Evolutionary conservation across 2,329 filamentous ascomycete genomes (phyloP).

Genomic region (Lasiodiplodia theobromae): DNA sequence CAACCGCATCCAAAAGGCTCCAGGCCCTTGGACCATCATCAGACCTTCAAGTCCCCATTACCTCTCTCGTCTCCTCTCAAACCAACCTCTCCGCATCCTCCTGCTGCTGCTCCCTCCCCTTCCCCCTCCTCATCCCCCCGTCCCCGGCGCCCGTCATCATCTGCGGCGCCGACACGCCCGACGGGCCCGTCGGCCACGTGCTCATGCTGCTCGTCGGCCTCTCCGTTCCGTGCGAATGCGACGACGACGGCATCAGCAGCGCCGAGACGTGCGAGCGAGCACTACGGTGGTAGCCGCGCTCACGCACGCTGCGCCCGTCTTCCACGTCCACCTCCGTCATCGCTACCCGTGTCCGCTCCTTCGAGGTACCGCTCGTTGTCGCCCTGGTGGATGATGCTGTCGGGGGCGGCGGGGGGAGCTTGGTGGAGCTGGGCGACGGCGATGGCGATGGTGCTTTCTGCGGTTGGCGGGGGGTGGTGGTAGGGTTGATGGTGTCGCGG

Average conservation of each 20-base stretch:
- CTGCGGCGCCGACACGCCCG: slow-evolving; percentile 10
- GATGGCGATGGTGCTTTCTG: not conserved
- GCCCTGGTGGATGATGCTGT: too few relatives aligned
- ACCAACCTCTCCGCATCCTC: slow-evolving; percentile 18
- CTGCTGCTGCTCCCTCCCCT: not conserved
- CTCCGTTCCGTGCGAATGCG: too few relatives aligned
- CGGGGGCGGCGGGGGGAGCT: too few relatives aligned
- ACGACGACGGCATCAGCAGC: not conserved
- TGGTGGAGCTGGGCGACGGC: too few relatives aligned
- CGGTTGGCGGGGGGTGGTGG: not conserved
- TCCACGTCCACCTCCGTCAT: not conserved
- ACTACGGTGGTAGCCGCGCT: too few relatives aligned
- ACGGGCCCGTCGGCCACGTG: slow-evolving; percentile 12
- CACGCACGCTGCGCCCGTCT: not conserved
- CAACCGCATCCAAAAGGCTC: not conserved
- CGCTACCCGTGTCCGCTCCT: not conserved
- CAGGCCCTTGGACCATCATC: not conserved
- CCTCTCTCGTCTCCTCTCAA: too few relatives aligned
- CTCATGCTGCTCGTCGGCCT: not conserved
- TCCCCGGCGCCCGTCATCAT: not conserved
- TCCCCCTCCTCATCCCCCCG: not conserved
- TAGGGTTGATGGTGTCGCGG: not conserved
- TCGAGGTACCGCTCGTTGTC: not conserved
- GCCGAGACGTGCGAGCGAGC: not conserved
- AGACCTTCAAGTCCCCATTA: not conserved